A percentile compares a stretch with the other conserved stretches of the same genome.
phyloP scores from a whole-genome alignment of 2,329 filamentous ascomycete species.

The Ophiostoma australiae region DNA sequence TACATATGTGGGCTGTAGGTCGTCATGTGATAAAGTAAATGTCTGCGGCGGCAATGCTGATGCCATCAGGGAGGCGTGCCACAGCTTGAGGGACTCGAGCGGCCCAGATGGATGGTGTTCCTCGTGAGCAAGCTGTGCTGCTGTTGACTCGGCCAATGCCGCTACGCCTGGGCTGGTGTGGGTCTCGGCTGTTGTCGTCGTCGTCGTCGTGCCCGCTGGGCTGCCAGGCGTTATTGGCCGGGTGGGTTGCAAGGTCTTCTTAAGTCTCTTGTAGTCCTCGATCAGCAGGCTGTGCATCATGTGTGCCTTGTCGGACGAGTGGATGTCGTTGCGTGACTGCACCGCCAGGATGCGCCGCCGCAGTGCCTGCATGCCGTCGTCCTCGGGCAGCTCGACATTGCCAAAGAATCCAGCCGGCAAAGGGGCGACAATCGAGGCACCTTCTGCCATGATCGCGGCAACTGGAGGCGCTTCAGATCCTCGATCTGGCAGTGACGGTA shows the following conservation, averaged over 20 bases:
- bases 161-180: slow-evolving; percentile 34
- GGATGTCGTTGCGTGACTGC: slow-evolving; percentile 55
- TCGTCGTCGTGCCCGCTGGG: slow-evolving; percentile 20
- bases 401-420: slow-evolving; percentile 28
- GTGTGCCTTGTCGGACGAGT: slow-evolving; percentile 61
- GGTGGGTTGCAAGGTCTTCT: slow-evolving; percentile 27
- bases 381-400: slow-evolving; percentile 55
- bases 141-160: not conserved
- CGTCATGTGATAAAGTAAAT: slow-evolving; percentile 53
- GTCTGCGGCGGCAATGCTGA: slow-evolving; percentile 38
- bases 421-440: not conserved
- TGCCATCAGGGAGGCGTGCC: slow-evolving; percentile 42
- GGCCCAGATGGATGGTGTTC: slow-evolving; percentile 33
- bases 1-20: slow-evolving; percentile 63
- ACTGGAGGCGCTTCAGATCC: not conserved
- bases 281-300: slow-evolving; percentile 67
- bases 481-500: slow-evolving; percentile 4
- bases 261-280: slow-evolving; percentile 57
- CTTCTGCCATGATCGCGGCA: not conserved
- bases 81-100: slow-evolving; percentile 54
- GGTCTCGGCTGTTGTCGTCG: slow-evolving; percentile 34
- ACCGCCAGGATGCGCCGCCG: slow-evolving; percentile 64
- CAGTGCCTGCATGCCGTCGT: slow-evolving; percentile 70
- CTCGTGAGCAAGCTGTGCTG: not conserved
- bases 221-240: slow-evolving; percentile 30